Base-by-base conservation (phyloP, 768 basidiomycete genomes). In the Hygrophorus pudorinus region DNA sequence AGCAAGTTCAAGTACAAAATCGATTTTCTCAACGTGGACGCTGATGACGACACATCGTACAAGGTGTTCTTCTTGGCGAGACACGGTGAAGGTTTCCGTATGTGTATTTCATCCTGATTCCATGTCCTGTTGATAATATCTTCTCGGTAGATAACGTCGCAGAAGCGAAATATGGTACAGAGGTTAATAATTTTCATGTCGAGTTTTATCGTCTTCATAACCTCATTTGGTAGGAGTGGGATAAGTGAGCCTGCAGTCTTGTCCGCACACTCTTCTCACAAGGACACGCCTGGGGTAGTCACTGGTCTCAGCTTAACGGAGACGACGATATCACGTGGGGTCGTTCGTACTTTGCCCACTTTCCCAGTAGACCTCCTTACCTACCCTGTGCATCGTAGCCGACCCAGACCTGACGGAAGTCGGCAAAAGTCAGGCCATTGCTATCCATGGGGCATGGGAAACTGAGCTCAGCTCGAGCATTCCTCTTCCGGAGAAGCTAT, bases 81-180 rank as follows among this genome's bases (percentile, higher is more conserved):
- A 50, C 85, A 89, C 48, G 85, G 85, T 1, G 65, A 87, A 59
- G 85, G 83, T 44, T 75, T 70, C 52, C 84, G 84, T 85, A 58
- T 51, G 81, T 64, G 3, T 52, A 28, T 36, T 46, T 21, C 41
- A 18, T 12, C 42, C 20, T 35, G 17, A 5, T 44, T 24, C 28
- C 10, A 37, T 45, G 10, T 48, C 44, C 28, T 16, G 20, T 11
- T 47, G 27, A 44, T 12, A 4, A n/a, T 12, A 38, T 27, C 32
- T 21, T 12, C 11, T 34, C 13, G 13, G 35, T 50, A 85, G 82
- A 88, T 61, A 88, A 88, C 50, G 68, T 81, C 0, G 85, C 65
- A 0, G 71, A 72, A 48, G 62, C 64, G 3, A 72, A 77, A 55
- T 82, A 87, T 54, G 75, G 72, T 1, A 66, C 66, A 0, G 38